Conservation (phyloP, 2,329 filamentous ascomycete genomes). For the Pseudogymnoascus sp. region DNA sequence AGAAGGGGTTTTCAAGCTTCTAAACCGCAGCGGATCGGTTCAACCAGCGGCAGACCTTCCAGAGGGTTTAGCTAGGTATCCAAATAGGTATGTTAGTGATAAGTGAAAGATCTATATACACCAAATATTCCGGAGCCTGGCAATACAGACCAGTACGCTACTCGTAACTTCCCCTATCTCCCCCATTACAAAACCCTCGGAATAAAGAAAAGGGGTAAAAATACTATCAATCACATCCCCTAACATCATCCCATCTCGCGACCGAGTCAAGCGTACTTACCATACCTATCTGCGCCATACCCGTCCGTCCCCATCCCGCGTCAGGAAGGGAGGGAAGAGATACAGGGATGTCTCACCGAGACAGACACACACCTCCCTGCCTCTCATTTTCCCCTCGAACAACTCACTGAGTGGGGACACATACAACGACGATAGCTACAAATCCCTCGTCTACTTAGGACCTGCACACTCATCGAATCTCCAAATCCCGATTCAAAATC, state of each 20-base stretch:
- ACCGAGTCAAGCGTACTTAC: neutral
- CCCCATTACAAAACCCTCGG: too few relatives aligned
- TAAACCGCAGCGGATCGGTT: neutral
- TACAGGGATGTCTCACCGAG: neutral
- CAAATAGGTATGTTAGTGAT: neutral
- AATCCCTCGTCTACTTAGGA: too few relatives aligned
- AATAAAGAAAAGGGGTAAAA: neutral
- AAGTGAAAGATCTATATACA: neutral
- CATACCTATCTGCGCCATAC: neutral
- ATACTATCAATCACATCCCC: neutral
- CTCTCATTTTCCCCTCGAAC: neutral
- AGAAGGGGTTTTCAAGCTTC: neutral
- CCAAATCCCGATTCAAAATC: too few relatives aligned
- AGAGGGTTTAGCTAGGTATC: neutral
- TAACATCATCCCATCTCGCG: neutral
- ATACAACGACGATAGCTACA: too few relatives aligned
- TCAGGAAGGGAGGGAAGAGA: neutral
- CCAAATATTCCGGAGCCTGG: neutral
- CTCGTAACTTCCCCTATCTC: too few relatives aligned
- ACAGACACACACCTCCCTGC: neutral
- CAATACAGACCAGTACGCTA: too few relatives aligned
- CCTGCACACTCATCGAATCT: too few relatives aligned
- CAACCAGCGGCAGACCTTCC: neutral
- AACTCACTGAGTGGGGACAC: too few relatives aligned
- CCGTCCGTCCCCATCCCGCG: neutral